Base-by-base conservation (phyloP, 768 basidiomycete genomes). In the Mycena galopus region DNA sequence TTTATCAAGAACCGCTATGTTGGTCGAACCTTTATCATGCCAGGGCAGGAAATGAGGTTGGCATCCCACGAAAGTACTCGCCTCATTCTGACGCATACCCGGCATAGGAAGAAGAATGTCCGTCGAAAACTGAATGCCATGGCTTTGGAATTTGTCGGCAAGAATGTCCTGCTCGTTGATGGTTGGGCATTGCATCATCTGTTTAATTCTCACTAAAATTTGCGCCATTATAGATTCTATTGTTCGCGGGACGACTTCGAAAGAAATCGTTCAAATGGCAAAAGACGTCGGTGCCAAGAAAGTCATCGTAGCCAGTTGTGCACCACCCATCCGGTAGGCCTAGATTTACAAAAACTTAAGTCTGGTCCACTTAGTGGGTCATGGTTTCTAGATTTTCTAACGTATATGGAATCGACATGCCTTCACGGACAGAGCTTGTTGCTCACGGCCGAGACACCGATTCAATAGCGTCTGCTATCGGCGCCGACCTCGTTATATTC, bases 401-500 rank as follows among this genome's bases (percentile, higher is more conserved):
- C 79, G 98, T 99, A 6, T 99, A 99, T 82, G 98, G 98, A 23
- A 99, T 99, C 79, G 98, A 99, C 84, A 99, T 99, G 98, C 97
- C 98, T 33, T 96, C 96, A 4, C 91, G 95, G n/a, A 83, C 86
- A 39, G 97, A 99, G 79, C 92, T 99, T 35, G 96, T 99, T 61
- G 97, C 96, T 0, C 86, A 96, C 80, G 89, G 87, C 39, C 91
- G 96, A 60, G 89, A 90, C 63, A 89, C 88, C 14, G 86, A 88
- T 27, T 88, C 92, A 71, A 92, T 99, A 72, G 93, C 96, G 4
- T 77, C 83, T 25, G 90, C 90, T 65, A 98, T 99, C 72, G 96
- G 96, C 53, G 98, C 97, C 12, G 98, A 99, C 83, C 89, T 97
- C 44, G 94, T 96, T 81, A 94, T 99, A 79, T 99, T 94, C 87